Percentiles rank a stretch among this genome's conserved stretches.
Evolutionary conservation across 495 filamentous ascomycete genomes (phyloP).

Genomic region (Wilcoxina mikolae): DNA sequence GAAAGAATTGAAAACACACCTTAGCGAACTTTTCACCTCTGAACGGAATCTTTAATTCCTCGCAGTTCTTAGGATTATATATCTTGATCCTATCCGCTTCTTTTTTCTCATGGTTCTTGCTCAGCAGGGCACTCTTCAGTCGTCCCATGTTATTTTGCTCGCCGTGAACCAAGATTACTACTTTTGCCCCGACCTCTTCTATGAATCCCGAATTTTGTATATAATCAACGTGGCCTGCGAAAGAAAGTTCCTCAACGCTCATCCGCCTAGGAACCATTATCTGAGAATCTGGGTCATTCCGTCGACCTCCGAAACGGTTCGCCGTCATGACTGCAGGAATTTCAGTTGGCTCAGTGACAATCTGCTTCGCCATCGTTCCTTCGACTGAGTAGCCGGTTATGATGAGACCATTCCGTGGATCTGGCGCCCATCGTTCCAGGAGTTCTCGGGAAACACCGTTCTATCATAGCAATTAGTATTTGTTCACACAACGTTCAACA

Average conservation of each 20-base stretch:
- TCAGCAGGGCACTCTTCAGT: slow-evolving; percentile 83
- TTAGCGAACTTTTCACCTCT: slow-evolving; percentile 90
- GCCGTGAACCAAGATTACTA: slow-evolving; percentile 95
- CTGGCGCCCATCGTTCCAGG: slow-evolving; percentile 88
- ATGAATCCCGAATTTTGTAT: slow-evolving; percentile 89
- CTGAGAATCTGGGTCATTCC: slow-evolving; percentile 52
- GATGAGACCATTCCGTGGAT: slow-evolving; percentile 85
- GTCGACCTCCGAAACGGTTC: slow-evolving; percentile 37
- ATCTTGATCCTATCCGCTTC: slow-evolving; percentile 73
- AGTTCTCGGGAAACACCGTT: slow-evolving; percentile 85
- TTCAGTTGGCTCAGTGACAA: slow-evolving; percentile 81
- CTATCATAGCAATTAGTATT: slow-evolving; percentile 35
- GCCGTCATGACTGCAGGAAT: slow-evolving; percentile 82
- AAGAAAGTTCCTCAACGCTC: slow-evolving; percentile 80
- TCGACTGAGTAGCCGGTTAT: slow-evolving; percentile 98
- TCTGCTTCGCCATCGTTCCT: slow-evolving; percentile 91
- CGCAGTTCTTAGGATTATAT: slow-evolving; percentile 82
- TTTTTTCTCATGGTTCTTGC: slow-evolving; percentile 64
- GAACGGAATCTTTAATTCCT: slow-evolving; percentile 90
- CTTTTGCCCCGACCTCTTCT: slow-evolving; percentile 74
- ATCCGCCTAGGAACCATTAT: slow-evolving; percentile 86
- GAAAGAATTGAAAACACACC: slow-evolving; percentile 11
- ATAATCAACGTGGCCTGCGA: slow-evolving; percentile 96
- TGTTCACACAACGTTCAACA: slow-evolving; percentile 1
- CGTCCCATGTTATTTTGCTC: slow-evolving; percentile 98